Conservation (phyloP, 1,139 yeast genomes). For the Protomyces lactucae-debilis region DNA sequence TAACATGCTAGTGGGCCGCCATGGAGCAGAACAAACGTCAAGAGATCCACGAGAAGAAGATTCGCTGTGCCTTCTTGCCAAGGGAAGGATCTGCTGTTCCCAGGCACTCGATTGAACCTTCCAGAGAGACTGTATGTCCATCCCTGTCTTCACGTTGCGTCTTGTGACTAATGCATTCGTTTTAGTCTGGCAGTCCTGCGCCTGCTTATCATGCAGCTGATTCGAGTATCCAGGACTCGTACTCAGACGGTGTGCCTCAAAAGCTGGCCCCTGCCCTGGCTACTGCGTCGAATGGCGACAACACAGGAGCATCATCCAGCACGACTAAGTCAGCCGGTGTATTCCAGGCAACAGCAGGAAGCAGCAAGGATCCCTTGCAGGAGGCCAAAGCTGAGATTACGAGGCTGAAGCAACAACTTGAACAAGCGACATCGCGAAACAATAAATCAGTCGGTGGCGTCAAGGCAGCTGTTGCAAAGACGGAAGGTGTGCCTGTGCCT, state of each 20-base stretch:
- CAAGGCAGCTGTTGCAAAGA: constrained; percentile 27
- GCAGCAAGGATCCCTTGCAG: background rate
- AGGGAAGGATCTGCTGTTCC: constrained; percentile 5
- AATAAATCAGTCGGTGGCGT: constrained; percentile 31
- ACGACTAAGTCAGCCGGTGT: too few species aligned
- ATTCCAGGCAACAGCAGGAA: background rate
- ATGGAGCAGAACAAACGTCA: constrained; percentile 61
- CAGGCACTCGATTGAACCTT: constrained; percentile 8
- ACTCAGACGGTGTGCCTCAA: background rate
- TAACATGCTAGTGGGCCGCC: constrained; percentile 51
- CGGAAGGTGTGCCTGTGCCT: constrained; percentile 50
- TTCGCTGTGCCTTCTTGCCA: constrained; percentile 62
- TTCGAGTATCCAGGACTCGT: constrained; percentile 30
- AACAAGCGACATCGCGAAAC: constrained; percentile 27
- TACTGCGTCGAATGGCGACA: background rate
- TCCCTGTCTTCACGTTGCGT: background rate
- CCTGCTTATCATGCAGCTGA: constrained; percentile 28
- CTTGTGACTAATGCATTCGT: background rate
- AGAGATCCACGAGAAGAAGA: constrained; percentile 63
- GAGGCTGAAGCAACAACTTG: constrained; percentile 32
- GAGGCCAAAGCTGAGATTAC: constrained; percentile 32
- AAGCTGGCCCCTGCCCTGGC: background rate
- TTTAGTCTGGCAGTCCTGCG: constrained; percentile 18
- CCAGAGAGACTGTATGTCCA: background rate
- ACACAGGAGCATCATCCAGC: background rate